Evolutionary conservation across 2,329 filamentous ascomycete species (phyloP), one percentile per base, ranked within the genome.

Genomic region (Harringtonia lauricola): DNA sequence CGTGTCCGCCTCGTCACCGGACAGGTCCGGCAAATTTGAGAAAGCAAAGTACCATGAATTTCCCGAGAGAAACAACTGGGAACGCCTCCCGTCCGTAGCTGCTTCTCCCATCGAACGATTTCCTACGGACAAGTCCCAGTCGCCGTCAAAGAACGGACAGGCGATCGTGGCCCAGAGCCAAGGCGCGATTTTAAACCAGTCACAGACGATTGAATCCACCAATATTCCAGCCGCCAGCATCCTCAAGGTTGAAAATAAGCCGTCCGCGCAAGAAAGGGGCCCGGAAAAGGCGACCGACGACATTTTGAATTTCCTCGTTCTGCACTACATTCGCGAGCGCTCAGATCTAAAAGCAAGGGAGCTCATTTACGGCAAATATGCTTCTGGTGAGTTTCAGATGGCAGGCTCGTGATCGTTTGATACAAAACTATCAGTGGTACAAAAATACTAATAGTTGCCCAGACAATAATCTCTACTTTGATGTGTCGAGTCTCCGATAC

Each of bases 311-410:
- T 39, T 39, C n/a, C 37, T 39, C 26, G 18, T n/a, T 18, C 18
- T 39, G n/a, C 29, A 33, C 39, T 41, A 41, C 19, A 41, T 33
- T 41, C 29, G 39, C 29, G 19, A 41, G 29, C 29, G 24, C 7
- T n/a, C 39, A 3, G 28, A 22, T 33, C 18, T 41, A n/a, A 18
- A 31, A 14, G 37, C 37, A 3, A 30, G 37, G 17, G 37, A 39
- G 26, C 37, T 39, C 12, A 29, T 39, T 13, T 39, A 39, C n/a
- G 37, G 37, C 26, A 39, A 39, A 30, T 18, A 39, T 18, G 26
- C 24, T 10, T 41, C 39, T 41, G 28, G 28, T 41, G 17, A 4
- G 28, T 34, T 22, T 22, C 22, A 26, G 12, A 10, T 15, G 30
- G 7, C 13, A 31, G 30, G 30, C 7, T 31, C 13, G 28, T 29